Percentiles rank a stretch among this genome's conserved stretches.
Evolutionary conservation across 2,329 filamentous ascomycete species (phyloP).

Genomic region (Penicillium sp.): DNA sequence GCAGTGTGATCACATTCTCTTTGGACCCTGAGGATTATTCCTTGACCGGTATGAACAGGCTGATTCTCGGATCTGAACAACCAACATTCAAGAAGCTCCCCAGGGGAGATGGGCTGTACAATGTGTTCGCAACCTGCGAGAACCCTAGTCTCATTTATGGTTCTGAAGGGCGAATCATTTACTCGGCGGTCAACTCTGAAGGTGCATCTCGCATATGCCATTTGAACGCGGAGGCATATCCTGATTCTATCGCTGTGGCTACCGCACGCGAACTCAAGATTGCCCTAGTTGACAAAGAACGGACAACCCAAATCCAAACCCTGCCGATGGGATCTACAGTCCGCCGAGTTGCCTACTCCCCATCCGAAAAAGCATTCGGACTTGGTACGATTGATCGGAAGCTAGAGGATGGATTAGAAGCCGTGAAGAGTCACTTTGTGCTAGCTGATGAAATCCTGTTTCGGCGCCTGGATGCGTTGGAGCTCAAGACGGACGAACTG

Average conservation of each 20-base stretch:
- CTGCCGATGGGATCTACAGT: conserved; percentile 79
- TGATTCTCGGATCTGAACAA: conserved; percentile 82
- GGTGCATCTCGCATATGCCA: conserved; percentile 78
- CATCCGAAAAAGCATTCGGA: conserved; percentile 76
- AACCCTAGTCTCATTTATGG: conserved; percentile 93
- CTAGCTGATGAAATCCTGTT: conserved; percentile 91
- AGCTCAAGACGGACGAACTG: conserved; percentile 68
- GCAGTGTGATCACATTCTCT: conserved; percentile 81
- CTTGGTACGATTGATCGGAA: conserved; percentile 81
- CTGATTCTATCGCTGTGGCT: conserved; percentile 76
- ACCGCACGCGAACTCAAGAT: conserved; percentile 76
- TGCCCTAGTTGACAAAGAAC: conserved; percentile 75
- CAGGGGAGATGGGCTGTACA: conserved; percentile 64
- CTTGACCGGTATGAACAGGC: conserved; percentile 73
- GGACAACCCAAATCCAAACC: conserved; percentile 84
- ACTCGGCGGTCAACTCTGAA: conserved; percentile 89
- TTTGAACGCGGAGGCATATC: conserved; percentile 80
- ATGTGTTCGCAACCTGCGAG: conserved; percentile 90
- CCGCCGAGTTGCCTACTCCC: conserved; percentile 81
- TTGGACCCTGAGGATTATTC: conserved; percentile 63
- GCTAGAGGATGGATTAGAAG: conserved; percentile 69
- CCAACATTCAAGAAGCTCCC: conserved; percentile 79
- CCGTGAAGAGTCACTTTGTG: conserved; percentile 76
- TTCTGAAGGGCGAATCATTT: conserved; percentile 81
- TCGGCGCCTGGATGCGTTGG: conserved; percentile 70